Percentiles rank a stretch among this genome's conserved stretches.
Conservation (phyloP, 345 rosid species). For the Moricandia arvensis region DNA sequence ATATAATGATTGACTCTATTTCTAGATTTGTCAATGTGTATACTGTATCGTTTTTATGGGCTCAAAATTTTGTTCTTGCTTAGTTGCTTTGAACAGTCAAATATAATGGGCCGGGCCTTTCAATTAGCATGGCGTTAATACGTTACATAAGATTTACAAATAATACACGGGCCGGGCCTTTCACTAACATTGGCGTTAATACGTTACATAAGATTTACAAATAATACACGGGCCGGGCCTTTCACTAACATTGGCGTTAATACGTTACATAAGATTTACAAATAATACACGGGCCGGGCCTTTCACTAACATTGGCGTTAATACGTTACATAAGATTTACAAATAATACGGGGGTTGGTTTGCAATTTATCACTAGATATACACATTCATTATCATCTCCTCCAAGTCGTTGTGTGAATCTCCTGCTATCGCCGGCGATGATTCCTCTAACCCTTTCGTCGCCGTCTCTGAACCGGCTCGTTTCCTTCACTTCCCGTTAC, state of each 20-base stretch:
- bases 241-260: too few relatives aligned
- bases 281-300: too few relatives aligned
- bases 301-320: too few relatives aligned
- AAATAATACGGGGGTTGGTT: neutral
- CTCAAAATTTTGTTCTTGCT: neutral
- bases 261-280: too few relatives aligned
- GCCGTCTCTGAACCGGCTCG: slow-evolving; percentile 42
- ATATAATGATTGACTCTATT: too few relatives aligned
- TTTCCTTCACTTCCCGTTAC: slow-evolving; percentile 39
- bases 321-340: neutral
- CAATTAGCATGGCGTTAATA: neutral
- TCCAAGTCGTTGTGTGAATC: neutral
- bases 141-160: neutral
- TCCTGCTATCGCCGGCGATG: slow-evolving; percentile 48
- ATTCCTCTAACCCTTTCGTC: slow-evolving; percentile 46
- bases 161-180: too few relatives aligned
- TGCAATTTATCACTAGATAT: neutral
- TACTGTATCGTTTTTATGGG: neutral
- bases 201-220: neutral
- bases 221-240: too few relatives aligned
- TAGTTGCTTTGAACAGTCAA: neutral
- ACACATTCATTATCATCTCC: neutral
- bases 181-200: too few relatives aligned
- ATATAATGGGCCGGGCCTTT: neutral
- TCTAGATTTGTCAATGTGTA: too few relatives aligned